phyloP scores from a whole-genome alignment of 108 stramenopile species.

The Craspedostauros australis region DNA sequence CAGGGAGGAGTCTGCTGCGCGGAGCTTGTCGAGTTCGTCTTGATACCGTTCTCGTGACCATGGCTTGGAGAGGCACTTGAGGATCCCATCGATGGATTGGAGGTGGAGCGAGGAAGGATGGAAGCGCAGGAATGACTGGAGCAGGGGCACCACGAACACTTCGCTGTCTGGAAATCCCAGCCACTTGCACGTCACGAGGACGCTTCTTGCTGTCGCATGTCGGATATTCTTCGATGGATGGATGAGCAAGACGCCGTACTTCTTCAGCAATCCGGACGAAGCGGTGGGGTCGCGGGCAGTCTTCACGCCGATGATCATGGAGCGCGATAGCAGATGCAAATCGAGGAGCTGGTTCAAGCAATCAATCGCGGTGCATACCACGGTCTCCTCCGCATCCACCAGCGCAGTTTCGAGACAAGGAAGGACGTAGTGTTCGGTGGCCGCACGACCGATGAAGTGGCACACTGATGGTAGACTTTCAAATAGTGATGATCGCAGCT shows the following conservation, averaged over 20 bases:
- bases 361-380: conserved; percentile 64
- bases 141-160: conserved; percentile 54
- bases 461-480: conserved; percentile 83
- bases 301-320: no score
- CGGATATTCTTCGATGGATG: conserved; percentile 63
- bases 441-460: conserved; percentile 81
- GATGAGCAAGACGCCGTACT: conserved; percentile 65
- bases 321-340: conserved; percentile 52
- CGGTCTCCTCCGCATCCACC: conserved; percentile 82
- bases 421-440: conserved; percentile 91
- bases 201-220: conserved; percentile 26
- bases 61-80: conserved; percentile 25
- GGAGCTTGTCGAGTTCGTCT: conserved; percentile 15
- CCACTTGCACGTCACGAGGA: conserved; percentile 36
- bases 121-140: conserved; percentile 68
- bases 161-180: conserved; percentile 62
- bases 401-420: conserved; percentile 93
- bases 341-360: conserved; percentile 59
- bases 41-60: conserved; percentile 36
- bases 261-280: conserved; percentile 62
- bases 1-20: conserved; percentile 1
- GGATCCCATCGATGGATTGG: conserved; percentile 10
- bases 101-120: conserved; percentile 23
- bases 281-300: no score
- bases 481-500: conserved; percentile 87